phyloP scores from a whole-genome alignment of 306 rosid species.

The Chamaecrista fasciculata region DNA sequence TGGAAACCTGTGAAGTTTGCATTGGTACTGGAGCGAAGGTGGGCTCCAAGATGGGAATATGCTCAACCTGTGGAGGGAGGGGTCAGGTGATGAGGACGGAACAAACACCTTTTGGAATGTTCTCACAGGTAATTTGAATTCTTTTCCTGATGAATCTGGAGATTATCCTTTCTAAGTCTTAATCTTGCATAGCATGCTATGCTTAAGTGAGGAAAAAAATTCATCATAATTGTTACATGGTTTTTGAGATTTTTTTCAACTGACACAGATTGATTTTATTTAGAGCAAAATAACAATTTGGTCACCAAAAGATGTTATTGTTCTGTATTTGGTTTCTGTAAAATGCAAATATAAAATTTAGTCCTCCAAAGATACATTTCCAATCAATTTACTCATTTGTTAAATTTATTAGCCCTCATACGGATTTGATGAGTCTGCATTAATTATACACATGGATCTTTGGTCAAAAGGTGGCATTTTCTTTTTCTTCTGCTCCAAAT shows the following conservation, averaged over 20 bases:
- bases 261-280: too few species aligned
- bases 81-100: slow-evolving; percentile 99
- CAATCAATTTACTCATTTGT: too few species aligned
- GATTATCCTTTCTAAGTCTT: not conserved
- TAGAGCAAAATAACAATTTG: too few species aligned
- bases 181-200: slow-evolving; percentile 18
- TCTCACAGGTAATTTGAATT: slow-evolving; percentile 75
- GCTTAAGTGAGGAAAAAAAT: slow-evolving; percentile 16
- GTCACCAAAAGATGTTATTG: too few species aligned
- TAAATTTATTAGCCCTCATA: too few species aligned
- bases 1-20: slow-evolving; percentile 93
- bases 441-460: too few species aligned
- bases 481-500: too few species aligned
- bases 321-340: too few species aligned
- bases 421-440: too few species aligned
- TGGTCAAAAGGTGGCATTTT: too few species aligned
- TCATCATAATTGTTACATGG: not conserved
- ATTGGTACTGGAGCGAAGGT: slow-evolving; percentile 79
- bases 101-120: slow-evolving; percentile 98
- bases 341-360: too few species aligned
- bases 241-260: not conserved
- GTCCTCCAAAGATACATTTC: too few species aligned
- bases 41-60: slow-evolving; percentile 86
- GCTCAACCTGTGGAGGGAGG: slow-evolving; percentile 98
- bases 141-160: slow-evolving; percentile 15